Evolutionary conservation across 2,329 filamentous ascomycete species (phyloP), one percentile per base, ranked within the genome.

Genomic region (Malbranchea cinnamomea): DNA sequence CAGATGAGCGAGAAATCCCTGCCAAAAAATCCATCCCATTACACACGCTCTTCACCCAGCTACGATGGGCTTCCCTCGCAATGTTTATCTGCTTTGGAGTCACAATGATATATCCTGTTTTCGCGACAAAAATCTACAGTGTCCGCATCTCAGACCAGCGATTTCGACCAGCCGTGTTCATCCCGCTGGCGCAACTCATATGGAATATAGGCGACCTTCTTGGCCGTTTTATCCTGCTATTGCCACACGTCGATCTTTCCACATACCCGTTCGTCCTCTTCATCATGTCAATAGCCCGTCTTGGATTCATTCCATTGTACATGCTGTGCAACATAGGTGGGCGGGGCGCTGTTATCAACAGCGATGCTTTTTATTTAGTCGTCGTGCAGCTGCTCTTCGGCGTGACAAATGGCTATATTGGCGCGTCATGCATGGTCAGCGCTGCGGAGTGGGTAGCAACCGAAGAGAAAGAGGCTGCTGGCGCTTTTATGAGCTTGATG

Each of bases 101-200:
- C 32, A 85, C 85, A 28, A 95, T 98, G 87, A 74, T 89, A 50
- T 95, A 85, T 60, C 89, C 89, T 1, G 81, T 95, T 37, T 91
- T 91, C 55, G 95, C 89, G 0, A 60, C 67, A 34, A 72, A 77
- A 53, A 76, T 78, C 30, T 39, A 62, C 13, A 71, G 65, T 2
- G 58, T 67, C 35, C 62, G 43, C 27, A 49, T 42, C 10, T 36
- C 50, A 17, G 37, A 48, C 5, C 63, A 68, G 8, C 70, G 91
- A 40, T 70, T 56, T 32, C 49, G 73, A 30, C 72, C 81, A 0
- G 64, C 73, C 1, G 74, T 77, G 10, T 98, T 95, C 52, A 85
- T 95, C 34, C 85, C 89, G 0, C 65, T 94, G 1, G 83, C 71
- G 3, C 92, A 95, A 54, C 71, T 95, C 36, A 71, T 89, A 49